Base-by-base conservation (phyloP, 2,329 filamentous ascomycete genomes). In the Fusarium redolens region DNA sequence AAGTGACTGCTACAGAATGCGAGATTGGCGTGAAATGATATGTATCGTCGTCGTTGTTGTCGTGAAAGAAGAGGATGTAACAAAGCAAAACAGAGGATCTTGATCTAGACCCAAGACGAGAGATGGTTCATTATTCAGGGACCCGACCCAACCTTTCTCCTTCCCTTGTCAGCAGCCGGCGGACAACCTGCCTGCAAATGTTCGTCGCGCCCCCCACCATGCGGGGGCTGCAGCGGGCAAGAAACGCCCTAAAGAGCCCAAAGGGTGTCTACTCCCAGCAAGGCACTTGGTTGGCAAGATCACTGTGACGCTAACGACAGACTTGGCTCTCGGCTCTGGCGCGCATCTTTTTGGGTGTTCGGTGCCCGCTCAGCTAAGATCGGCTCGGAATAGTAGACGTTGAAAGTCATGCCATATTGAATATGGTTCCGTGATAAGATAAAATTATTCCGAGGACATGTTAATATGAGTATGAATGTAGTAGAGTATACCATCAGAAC, bases 161-260 rank as follows among this genome's bases (percentile, higher is more conserved):
- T 65, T 38, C 30, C 64, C 64, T 64, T 69, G 70, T 72, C 70
- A 72, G 69, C 56, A 70, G 54, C 33, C 54, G 38, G 48, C 59
- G 61, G 69, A 43, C 50, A 56, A 51, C 45, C 58, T 72, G 40
- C 58, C 69, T 72, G 64, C 58, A 70, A 72, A 57, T 61, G 60
- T 65, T 54, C 69, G 44, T 69, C 20, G 44, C 25, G 54, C 60
- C 69, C 70, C 70, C 69, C 70, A 72, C 70, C 52, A 67, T 73
- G 70, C 69, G 69, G 69, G 65, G 69, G 31, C 61, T 62, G 41
- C 69, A 72, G 61, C 61, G 59, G 44, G 25, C 64, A 72, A 28
- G 51, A 67, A 66, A 57, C 56, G 47, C 60, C 54, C 54, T 57
- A 57, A 33, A 48, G 54, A 57, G 54, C 30, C 54, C 51, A 65